Evolutionary conservation across 2,329 filamentous ascomycete genomes (phyloP).

Genomic region (Neospermospora avenae): DNA sequence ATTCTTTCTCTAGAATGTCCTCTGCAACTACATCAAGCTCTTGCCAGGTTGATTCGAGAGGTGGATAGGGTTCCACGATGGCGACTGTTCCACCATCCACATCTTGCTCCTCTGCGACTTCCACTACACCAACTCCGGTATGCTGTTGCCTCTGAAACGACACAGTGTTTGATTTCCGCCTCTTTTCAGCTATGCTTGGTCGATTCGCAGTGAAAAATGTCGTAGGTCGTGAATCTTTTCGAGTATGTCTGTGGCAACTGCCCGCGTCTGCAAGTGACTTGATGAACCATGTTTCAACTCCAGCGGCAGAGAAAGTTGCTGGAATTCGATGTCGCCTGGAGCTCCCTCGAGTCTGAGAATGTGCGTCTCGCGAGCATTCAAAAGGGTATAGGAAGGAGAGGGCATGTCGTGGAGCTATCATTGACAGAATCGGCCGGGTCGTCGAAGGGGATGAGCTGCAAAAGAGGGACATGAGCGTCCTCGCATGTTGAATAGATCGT

Average conservation of each 20-base stretch:
- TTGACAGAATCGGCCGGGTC: constrained; percentile 45
- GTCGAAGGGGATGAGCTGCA: constrained; percentile 49
- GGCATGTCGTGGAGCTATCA: constrained; percentile 38
- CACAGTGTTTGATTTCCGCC: constrained; percentile 3
- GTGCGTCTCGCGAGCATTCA: constrained; percentile 14
- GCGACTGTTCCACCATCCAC: neutral
- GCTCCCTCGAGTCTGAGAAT: neutral
- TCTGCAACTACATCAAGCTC: constrained; percentile 38
- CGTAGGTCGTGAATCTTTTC: constrained; percentile 13
- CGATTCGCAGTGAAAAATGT: constrained; percentile 25
- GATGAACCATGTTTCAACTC: constrained; percentile 36
- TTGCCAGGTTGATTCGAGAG: constrained; percentile 35
- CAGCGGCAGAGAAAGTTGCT: constrained; percentile 15
- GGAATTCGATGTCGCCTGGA: neutral
- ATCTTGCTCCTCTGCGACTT: constrained; percentile 1
- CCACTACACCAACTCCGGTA: constrained; percentile 4
- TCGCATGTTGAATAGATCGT: constrained; percentile 51
- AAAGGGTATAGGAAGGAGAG: constrained; percentile 34
- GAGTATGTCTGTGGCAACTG: constrained; percentile 29
- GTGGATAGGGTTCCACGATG: neutral
- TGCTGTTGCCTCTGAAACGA: constrained; percentile 19
- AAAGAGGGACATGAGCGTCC: constrained; percentile 61
- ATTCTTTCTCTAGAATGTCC: too few relatives aligned
- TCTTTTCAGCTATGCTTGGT: constrained; percentile 13
- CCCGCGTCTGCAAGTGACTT: constrained; percentile 32